Base-by-base conservation (phyloP, 805 yeast genomes). In the Saturnispora zaruensis region DNA sequence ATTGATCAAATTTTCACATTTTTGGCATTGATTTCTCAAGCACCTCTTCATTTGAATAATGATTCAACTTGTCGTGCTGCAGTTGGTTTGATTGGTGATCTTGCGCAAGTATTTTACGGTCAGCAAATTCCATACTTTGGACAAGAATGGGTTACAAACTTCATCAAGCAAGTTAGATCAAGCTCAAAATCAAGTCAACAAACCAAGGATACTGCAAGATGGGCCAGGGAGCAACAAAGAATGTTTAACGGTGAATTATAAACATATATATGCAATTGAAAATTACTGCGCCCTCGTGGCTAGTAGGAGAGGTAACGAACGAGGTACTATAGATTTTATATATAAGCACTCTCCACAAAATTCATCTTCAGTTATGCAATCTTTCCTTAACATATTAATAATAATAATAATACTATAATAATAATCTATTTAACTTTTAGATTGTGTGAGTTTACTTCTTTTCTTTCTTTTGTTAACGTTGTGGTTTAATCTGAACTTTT, bases 141-240 rank as follows among this genome's bases (percentile, higher is more conserved):
- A 20, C 87, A 82, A 70, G 81, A 75, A 2, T 88, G 96, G 96
- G 80, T 93, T 25, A 70, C 84, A 6, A 83, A 79, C 24, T 78
- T 87, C 62, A 83, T 93, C 63, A 82, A 80, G 64, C 78, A 74
- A 62, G 82, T 90, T 21, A 79, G 93, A 66, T 61, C 78, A 48
- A 82, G 82, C 62, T 73, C 76, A 54, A 58, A 72, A 30, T 86
- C 81, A 62, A 72, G 79, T 33, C 79, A 77, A 58, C 69, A 75
- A 49, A 88, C 97, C 11, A 81, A 79, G 64, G 93, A 85, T 61
- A 87, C 96, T n/a, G 97, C 97, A 7, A 79, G 90, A 69, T 93
- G 98, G 98, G 97, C 99, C 14, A 79, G 93, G 58, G 96, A 86
- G 60, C 96, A 83, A 68, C 87, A 79, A 64, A 78, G 77, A 66